phyloP scores from a whole-genome alignment of 73 alveolate genomes.

The Paramecium tetraurelia region DNA sequence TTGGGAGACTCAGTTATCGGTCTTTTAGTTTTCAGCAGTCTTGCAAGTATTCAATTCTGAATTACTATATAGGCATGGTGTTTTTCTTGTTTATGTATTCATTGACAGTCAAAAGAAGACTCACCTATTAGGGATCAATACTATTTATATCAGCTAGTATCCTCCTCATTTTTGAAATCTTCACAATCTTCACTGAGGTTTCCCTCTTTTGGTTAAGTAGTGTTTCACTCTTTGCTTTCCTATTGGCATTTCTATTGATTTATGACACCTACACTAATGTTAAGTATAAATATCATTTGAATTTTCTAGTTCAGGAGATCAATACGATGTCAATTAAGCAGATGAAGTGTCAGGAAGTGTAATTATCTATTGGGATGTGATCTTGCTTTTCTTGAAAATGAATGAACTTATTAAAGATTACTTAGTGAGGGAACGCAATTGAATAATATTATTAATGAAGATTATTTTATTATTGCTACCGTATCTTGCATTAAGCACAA shows the following conservation, averaged over 20 bases:
- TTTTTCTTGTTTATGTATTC: conserved; percentile 12
- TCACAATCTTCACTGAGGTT: conserved; percentile 12
- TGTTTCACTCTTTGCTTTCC: not conserved
- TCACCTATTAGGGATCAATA: conserved; percentile 19
- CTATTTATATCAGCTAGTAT: conserved; percentile 4
- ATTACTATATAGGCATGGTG: not conserved
- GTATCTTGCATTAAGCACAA: not conserved
- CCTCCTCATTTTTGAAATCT: not conserved
- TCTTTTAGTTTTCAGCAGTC: not conserved
- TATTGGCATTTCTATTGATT: not conserved
- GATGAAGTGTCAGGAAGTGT: conserved; percentile 33
- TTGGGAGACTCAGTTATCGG: conserved; percentile 19
- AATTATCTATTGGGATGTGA: conserved; percentile 6
- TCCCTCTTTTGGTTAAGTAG: not conserved
- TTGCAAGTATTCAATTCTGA: not conserved
- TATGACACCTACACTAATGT: not conserved
- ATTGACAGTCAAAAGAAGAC: conserved; percentile 24
- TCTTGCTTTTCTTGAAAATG: not conserved
- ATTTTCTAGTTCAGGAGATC: not conserved
- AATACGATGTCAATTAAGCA: not conserved
- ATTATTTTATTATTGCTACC: conserved; percentile 9
- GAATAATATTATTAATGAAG: conserved; percentile 10
- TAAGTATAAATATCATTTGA: not conserved
- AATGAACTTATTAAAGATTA: conserved; percentile 26
- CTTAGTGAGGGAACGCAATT: conserved; percentile 31